Evolutionary conservation across 441 rosid species (phyloP).

Genomic region (Aquilaria agallochum): DNA sequence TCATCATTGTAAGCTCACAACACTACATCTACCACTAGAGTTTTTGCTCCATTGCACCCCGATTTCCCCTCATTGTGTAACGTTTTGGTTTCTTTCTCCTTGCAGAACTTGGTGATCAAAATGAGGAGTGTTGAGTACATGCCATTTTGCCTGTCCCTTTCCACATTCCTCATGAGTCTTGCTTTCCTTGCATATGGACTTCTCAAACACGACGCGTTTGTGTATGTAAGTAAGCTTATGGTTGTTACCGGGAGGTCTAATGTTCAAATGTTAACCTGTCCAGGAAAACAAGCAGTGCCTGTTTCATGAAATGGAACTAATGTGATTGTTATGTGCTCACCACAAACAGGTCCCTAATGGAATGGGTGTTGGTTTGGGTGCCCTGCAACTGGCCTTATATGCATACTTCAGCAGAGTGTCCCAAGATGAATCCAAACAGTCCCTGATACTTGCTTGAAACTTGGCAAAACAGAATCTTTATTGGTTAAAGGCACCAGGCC

Average conservation of each 20-base stretch:
- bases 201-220: slow-evolving; percentile 42
- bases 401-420: slow-evolving; percentile 27
- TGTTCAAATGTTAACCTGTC: neutral
- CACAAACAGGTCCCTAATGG: slow-evolving; percentile 52
- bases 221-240: slow-evolving; percentile 33
- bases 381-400: slow-evolving; percentile 39
- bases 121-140: slow-evolving; percentile 59
- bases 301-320: neutral
- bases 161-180: slow-evolving; percentile 58
- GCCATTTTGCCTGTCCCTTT: slow-evolving; percentile 61
- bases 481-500: too few species aligned
- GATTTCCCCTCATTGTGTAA: slow-evolving; percentile 5
- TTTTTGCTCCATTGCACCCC: neutral
- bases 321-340: slow-evolving; percentile 1
- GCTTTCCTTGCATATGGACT: slow-evolving; percentile 48
- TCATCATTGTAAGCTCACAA: slow-evolving; percentile 38
- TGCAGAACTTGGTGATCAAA: slow-evolving; percentile 53
- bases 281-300: neutral
- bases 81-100: neutral
- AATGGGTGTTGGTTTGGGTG: slow-evolving; percentile 50
- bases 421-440: slow-evolving; percentile 24
- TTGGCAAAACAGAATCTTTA: neutral
- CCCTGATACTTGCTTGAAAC: slow-evolving; percentile 23
- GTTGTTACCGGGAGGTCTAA: too few species aligned
- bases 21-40: neutral